Conservation (phyloP, 305 asterid species). For the Fraxinus paxiana region DNA sequence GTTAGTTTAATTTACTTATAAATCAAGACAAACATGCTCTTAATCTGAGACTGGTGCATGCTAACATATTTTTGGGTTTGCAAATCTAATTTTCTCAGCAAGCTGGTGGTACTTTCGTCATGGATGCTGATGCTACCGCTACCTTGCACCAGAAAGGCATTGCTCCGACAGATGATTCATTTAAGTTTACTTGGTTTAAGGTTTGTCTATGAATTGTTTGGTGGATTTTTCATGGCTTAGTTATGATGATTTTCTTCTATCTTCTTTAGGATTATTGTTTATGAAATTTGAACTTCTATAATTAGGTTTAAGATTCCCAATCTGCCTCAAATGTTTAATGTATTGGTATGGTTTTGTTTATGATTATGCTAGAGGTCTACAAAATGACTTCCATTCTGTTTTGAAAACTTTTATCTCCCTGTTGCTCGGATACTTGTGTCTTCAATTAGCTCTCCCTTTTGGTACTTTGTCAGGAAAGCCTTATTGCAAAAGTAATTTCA, state of each 20-base stretch:
- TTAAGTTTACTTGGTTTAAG: conserved; percentile 83
- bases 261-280: neutral
- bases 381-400: neutral
- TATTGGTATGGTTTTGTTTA: neutral
- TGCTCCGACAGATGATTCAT: conserved; percentile 68
- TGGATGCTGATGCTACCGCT: conserved; percentile 96
- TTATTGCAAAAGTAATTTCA: neutral
- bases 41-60: conserved; percentile 18
- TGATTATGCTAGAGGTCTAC: neutral
- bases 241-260: neutral
- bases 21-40: neutral
- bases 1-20: neutral
- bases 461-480: neutral
- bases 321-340: neutral
- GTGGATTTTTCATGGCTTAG: neutral
- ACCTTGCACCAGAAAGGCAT: conserved; percentile 71
- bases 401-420: neutral
- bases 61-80: conserved; percentile 20
- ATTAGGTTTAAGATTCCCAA: neutral
- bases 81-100: conserved; percentile 40
- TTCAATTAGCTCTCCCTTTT: neutral
- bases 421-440: neutral
- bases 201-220: conserved; percentile 33
- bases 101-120: conserved; percentile 62
- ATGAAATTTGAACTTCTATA: neutral